Evolutionary conservation across 2,329 filamentous ascomycete species (phyloP).

Genomic region (Claviceps sp.): DNA sequence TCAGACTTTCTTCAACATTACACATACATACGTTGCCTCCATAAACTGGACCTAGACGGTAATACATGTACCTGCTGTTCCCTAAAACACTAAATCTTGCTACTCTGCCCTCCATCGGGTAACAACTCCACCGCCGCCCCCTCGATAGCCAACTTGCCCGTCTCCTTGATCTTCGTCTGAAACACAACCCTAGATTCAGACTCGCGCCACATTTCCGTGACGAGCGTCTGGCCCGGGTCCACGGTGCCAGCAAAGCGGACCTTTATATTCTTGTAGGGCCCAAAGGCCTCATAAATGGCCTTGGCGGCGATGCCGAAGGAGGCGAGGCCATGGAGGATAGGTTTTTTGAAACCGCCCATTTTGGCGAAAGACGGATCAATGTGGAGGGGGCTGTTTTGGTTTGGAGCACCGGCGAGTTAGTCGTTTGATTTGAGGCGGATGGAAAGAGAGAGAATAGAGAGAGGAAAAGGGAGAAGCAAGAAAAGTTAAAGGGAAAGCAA

Average conservation of each 20-base stretch:
- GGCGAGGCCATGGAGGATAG: slow-evolving; percentile 94
- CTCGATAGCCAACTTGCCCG: slow-evolving; percentile 75
- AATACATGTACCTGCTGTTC: too few relatives aligned
- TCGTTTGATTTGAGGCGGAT: not conserved
- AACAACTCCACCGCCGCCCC: slow-evolving; percentile 69
- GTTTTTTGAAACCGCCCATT: slow-evolving; percentile 85
- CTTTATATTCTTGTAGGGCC: slow-evolving; percentile 80
- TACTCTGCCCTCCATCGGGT: slow-evolving; percentile 10
- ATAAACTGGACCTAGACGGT: too few relatives aligned
- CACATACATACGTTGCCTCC: too few relatives aligned
- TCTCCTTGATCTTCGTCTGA: slow-evolving; percentile 84
- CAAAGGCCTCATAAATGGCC: slow-evolving; percentile 75
- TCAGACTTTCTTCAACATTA: too few relatives aligned
- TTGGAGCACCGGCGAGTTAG: too few relatives aligned
- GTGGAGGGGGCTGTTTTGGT: slow-evolving; percentile 56
- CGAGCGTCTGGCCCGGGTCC: slow-evolving; percentile 74
- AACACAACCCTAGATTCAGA: slow-evolving; percentile 59
- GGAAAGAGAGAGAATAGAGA: not conserved
- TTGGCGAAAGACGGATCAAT: slow-evolving; percentile 91
- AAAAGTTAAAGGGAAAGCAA: too few relatives aligned
- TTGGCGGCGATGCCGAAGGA: slow-evolving; percentile 86
- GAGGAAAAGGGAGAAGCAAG: too few relatives aligned
- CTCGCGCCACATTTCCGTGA: slow-evolving; percentile 93
- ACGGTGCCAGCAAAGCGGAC: slow-evolving; percentile 81
- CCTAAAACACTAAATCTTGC: slow-evolving; percentile 13